Evolutionary conservation across 169 alveolate genomes (phyloP), one percentile per base, ranked within the genome.

Genomic region (Babesia gibsoni): DNA sequence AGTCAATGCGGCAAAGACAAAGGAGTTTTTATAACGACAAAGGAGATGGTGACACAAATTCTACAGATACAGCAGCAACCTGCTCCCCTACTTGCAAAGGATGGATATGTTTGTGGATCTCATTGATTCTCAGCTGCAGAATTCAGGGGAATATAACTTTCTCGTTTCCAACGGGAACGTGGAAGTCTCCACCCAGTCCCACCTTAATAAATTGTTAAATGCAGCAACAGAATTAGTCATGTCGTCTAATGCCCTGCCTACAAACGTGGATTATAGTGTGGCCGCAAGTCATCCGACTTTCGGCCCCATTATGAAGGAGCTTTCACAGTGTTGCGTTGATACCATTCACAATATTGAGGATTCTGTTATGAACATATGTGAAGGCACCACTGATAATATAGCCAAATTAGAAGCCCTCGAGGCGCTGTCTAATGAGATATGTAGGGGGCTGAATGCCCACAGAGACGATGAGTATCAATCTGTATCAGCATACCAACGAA

Each of bases 21-120:
- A 39, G 16, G 18, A 39, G 12, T 2, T 48, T 48, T 48, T 12
- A 6, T 4, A 53, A 27, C 25, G 12, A 22, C 30, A 29, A 29
- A 53, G 30, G 30, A 25, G n/a, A 16, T 61, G 29, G 35, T 48
- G 25, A 22, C 32, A 61, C 39, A 29, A 29, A 61, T 32, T 30
- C 43, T 25, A 29, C 39, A 42, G 4, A 37, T 10, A 29, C 32
- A 32, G 27, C 54, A 22, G 32, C 18, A 9, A 16, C 33, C 52
- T 43, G 32, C 30, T 10, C 32, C 20, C 23, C 30, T 35, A 29
- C 12, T 23, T 52, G 63, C 16, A 41, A 3, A 66, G 27, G 22
- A 74, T 77, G 86, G 86, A 77, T 41, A 27, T 77, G 68, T 67
- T 79, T 45, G 88, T 70, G 18, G 73, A 69, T 14, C 43, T 42